Evolutionary conservation across 306 rosid genomes (phyloP).

Genomic region (Trifolium subterraneum): DNA sequence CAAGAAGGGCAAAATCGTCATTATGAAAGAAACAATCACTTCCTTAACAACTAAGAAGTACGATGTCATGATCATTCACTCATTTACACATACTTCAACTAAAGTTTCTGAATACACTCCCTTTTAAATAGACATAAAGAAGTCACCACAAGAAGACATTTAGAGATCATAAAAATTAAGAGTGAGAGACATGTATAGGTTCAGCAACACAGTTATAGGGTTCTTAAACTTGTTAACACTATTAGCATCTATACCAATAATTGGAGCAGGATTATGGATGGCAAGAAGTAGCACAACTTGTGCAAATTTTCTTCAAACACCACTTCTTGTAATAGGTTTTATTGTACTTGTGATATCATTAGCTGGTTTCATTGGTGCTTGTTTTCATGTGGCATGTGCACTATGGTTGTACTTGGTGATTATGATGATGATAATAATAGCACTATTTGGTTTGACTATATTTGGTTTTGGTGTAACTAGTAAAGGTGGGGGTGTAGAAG

Average conservation of each 20-base stretch:
- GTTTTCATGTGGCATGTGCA: conserved; percentile 92
- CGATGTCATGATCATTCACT: conserved; percentile 39
- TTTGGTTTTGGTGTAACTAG: conserved; percentile 84
- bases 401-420: conserved; percentile 84
- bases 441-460: conserved; percentile 66
- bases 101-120: conserved; percentile 44
- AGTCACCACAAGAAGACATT: conserved; percentile 16
- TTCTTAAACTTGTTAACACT: conserved; percentile 83
- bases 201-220: conserved; percentile 96
- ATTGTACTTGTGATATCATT: conserved; percentile 77
- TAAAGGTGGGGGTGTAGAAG: conserved; percentile 72
- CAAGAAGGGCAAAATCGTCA: conserved; percentile 47
- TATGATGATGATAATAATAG: conserved; percentile 77
- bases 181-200: conserved; percentile 59
- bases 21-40: conserved; percentile 13
- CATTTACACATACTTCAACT: conserved; percentile 33
- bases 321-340: conserved; percentile 79
- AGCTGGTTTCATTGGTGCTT: conserved; percentile 94
- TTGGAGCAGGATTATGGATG: conserved; percentile 94
- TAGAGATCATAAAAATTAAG: conserved; percentile 21
- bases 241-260: conserved; percentile 88
- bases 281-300: conserved; percentile 88
- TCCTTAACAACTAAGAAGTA: conserved; percentile 64
- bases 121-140: conserved; percentile 45
- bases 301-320: conserved; percentile 81